These are phyloP conservation scores for Xylaria sp. DNA, from an alignment of 2,329 filamentous ascomycete genomes.

Conservation along the genomic window DNA sequence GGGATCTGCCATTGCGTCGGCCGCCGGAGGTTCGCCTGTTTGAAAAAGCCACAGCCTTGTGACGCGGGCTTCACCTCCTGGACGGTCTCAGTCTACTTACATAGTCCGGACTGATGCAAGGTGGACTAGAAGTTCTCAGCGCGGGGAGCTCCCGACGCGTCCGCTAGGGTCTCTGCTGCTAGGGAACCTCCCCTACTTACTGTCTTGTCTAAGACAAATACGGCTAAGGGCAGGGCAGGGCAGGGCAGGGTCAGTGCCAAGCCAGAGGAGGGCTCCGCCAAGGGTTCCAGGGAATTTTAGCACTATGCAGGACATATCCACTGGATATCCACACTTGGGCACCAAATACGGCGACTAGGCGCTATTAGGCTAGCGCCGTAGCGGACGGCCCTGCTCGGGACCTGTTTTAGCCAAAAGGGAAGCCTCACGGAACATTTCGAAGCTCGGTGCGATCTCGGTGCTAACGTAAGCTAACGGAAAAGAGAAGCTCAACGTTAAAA, in stretches of 20 bases:
- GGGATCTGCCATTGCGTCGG: conserved; percentile 69
- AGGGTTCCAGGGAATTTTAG: conserved; percentile 18
- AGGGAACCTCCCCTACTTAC: too few relatives aligned
- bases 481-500: conserved; percentile 10
- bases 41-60: not conserved
- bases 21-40: not conserved
- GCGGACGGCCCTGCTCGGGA: not conserved
- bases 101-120: too few relatives aligned
- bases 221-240: not conserved
- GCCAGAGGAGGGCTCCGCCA: not conserved
- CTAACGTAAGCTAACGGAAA: conserved; percentile 19
- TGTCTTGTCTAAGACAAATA: too few relatives aligned
- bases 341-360: conserved; percentile 1
- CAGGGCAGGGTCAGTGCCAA: not conserved
- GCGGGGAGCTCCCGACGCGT: conserved; percentile 22
- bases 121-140: conserved; percentile 15
- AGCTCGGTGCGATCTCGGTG: conserved; percentile 27
- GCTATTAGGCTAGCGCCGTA: not conserved
- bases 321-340: conserved; percentile 21
- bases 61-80: not conserved
- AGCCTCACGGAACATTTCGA: conserved; percentile 19
- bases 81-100: too few relatives aligned
- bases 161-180: too few relatives aligned
- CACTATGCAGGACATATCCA: conserved; percentile 7
- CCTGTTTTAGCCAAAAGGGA: conserved; percentile 15